phyloP scores from a whole-genome alignment of 345 rosid species.

The Lenwebbia sp. region DNA sequence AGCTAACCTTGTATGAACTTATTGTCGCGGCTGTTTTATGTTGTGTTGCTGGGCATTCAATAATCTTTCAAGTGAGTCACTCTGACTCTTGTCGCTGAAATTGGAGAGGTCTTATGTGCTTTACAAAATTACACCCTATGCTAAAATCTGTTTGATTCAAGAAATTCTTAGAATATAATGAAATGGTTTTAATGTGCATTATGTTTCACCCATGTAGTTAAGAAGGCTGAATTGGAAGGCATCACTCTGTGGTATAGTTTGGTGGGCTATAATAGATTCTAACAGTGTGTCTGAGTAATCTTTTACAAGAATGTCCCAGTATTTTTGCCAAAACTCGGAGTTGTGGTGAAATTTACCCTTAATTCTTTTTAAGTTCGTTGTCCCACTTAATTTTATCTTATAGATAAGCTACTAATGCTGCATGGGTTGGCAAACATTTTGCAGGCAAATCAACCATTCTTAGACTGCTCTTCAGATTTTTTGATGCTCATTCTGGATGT shows the following conservation, averaged over 20 bases:
- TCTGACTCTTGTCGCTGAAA: neutral
- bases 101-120: neutral
- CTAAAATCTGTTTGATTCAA: neutral
- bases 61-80: neutral
- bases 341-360: neutral
- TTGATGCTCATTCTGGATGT: conserved; percentile 67
- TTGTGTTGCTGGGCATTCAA: neutral
- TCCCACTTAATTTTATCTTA: neutral
- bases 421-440: neutral
- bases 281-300: neutral
- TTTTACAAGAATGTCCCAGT: neutral
- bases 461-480: conserved; percentile 82
- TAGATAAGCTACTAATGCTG: neutral
- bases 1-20: neutral
- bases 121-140: neutral
- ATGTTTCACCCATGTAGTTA: neutral
- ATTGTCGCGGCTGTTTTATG: neutral
- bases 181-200: neutral
- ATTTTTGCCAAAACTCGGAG: neutral
- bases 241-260: neutral
- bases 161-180: neutral
- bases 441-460: conserved; percentile 98
- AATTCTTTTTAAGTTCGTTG: neutral
- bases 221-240: neutral
- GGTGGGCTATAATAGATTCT: neutral